Conservation (phyloP, 805 yeast genomes). For the Schwanniomyces polymorphus region DNA sequence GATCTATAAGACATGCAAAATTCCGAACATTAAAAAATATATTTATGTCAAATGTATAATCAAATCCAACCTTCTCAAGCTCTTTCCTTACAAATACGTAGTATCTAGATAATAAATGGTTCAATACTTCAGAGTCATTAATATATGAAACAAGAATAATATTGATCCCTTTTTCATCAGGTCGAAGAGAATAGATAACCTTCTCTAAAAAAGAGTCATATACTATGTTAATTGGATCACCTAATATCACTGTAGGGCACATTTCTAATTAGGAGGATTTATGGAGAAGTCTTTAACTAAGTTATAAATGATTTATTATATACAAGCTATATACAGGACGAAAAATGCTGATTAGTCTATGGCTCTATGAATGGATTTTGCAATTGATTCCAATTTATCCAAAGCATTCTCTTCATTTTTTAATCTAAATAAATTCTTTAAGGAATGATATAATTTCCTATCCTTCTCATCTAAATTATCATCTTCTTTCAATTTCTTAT, state of each 20-base stretch:
- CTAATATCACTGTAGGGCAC: constrained; percentile 10
- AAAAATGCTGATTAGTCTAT: not conserved
- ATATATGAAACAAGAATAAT: constrained; percentile 23
- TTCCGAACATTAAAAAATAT: constrained; percentile 23
- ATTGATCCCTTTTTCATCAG: constrained; percentile 13
- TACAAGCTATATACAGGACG: not conserved
- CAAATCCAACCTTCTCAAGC: constrained; percentile 16
- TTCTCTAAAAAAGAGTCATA: constrained; percentile 9
- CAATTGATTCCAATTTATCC: constrained; percentile 10
- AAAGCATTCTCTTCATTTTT: constrained; percentile 10
- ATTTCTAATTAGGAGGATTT: not conserved
- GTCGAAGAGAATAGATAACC: constrained; percentile 2
- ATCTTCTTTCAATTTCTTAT: constrained; percentile 15
- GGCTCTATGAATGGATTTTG: not conserved
- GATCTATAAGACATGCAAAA: not conserved
- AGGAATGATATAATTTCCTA: constrained; percentile 14
- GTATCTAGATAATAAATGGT: constrained; percentile 23
- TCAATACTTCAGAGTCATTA: constrained; percentile 20
- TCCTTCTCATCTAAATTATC: constrained; percentile 14
- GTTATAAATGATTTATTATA: not conserved
- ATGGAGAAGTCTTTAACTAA: not conserved
- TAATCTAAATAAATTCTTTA: constrained; percentile 17
- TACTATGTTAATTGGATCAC: constrained; percentile 12
- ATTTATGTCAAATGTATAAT: constrained; percentile 27
- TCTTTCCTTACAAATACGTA: constrained; percentile 26